Evolutionary conservation across 2,329 filamentous ascomycete genomes (phyloP).

Genomic region (Claviceps africana): DNA sequence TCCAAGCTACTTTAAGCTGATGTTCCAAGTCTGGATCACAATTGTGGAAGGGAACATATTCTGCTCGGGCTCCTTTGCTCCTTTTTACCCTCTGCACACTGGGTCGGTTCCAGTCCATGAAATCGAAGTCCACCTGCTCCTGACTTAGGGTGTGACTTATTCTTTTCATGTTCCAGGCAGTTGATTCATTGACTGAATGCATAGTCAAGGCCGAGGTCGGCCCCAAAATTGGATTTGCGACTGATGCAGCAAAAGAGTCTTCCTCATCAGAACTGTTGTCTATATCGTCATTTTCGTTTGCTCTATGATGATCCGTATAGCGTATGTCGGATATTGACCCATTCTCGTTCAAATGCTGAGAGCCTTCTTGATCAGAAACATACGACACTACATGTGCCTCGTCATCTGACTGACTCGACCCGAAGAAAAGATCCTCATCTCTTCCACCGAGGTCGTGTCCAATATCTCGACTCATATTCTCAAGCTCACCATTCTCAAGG

Average conservation of each 20-base stretch:
- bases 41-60: conserved; percentile 35
- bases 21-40: conserved; percentile 55
- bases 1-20: conserved; percentile 44
- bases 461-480: conserved; percentile 47
- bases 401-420: neutral
- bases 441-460: conserved; percentile 15
- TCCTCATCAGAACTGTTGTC: conserved; percentile 10
- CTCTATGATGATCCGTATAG: neutral
- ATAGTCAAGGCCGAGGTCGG: neutral
- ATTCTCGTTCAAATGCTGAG: neutral
- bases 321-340: neutral
- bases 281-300: neutral
- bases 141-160: neutral
- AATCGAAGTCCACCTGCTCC: conserved; percentile 56
- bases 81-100: conserved; percentile 46
- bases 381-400: neutral
- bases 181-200: neutral
- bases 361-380: neutral
- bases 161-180: neutral
- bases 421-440: conserved; percentile 9
- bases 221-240: conserved; percentile 11
- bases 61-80: conserved; percentile 45
- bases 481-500: conserved; percentile 34
- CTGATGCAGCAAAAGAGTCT: conserved; percentile 13
- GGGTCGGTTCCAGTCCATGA: conserved; percentile 69